Base-by-base conservation (phyloP, 2,329 filamentous ascomycete species). In the Chalara sp. region DNA sequence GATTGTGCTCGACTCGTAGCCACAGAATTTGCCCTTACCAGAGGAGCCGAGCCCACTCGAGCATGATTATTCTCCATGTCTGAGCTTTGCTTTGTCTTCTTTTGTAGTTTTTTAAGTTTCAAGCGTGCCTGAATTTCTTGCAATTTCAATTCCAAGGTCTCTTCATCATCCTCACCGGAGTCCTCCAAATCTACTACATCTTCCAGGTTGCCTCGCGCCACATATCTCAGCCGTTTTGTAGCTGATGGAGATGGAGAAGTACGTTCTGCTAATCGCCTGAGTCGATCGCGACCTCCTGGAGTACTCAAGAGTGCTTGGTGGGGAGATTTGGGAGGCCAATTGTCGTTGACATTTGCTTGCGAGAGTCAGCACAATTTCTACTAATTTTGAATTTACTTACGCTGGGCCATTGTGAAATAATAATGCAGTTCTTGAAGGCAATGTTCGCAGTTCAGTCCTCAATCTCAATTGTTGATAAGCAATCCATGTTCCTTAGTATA, bases 91-190 rank as follows among this genome's bases (percentile, higher is more conserved):
- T 64, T 56, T 52, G 74, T 70, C 63, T 76, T 80, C 63, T 84
- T 84, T 66, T 93, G 87, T 11, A 97, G 72, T 63, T 86, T 90
- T 68, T 96, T 97, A 57, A 97, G 69, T 68, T 86, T 93, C 48
- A 97, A 71, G 53, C 86, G 84, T 6, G 91, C 89, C 67, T 97
- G 85, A 52, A 99, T 95, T 50, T 88, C 89, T 57, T 91, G 84
- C 5, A 97, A 73, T 65, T 95, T 84, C 55, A 99, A 72, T 63
- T 95, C 82, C 33, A 97, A 71, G 1, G 83, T 95, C 72, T 97
- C 91, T 67, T 96, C 92, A 59, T 95, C 91, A 6, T 88, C 85
- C 5, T 71, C 72, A 4, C 74, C 71, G 12, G 44, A 63, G 30
- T 64, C 63, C 11, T 63, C 65, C 8, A 60, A 63, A 46, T 67